These are phyloP conservation scores for Irineochytrium annulatum DNA, from an alignment of 192 early-diverging fungal species.

Conservation along the genomic window DNA sequence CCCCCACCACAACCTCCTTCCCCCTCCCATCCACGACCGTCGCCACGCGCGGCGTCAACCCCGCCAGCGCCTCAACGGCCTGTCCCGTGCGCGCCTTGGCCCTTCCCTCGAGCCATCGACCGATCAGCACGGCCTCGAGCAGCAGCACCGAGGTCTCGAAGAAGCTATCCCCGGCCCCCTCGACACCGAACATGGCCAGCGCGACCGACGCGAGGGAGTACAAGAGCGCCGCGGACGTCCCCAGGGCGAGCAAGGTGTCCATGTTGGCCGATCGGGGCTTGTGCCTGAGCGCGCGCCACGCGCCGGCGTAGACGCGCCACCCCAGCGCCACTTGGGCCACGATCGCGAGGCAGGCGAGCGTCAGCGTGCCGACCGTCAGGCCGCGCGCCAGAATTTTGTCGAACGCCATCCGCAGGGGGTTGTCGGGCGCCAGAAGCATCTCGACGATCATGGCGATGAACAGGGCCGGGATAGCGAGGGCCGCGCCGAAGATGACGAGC, in stretches of 20 bases:
- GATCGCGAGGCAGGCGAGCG: conserved; percentile 57
- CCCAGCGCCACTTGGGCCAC: conserved; percentile 73
- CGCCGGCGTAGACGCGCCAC: conserved; percentile 60
- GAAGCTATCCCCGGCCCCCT: conserved; percentile 32
- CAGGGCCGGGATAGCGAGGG: conserved; percentile 66
- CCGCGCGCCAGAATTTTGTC: conserved; percentile 50
- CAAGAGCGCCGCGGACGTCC: conserved; percentile 68
- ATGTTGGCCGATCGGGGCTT: conserved; percentile 68
- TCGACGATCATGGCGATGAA: conserved; percentile 69
- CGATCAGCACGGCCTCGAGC: conserved; percentile 75
- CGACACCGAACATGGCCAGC: conserved; percentile 10
- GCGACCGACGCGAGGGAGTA: conserved; percentile 54
- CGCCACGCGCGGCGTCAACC: conserved; percentile 69
- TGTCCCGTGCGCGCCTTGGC: conserved; percentile 73
- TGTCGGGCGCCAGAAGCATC: conserved; percentile 56
- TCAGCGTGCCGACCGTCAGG: conserved; percentile 48
- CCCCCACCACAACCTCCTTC: too few relatives aligned
- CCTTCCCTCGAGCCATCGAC: conserved; percentile 72
- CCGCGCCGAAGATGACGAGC: conserved; percentile 45
- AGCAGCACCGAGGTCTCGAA: conserved; percentile 77
- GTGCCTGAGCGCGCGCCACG: conserved; percentile 55
- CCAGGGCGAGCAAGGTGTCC: conserved; percentile 76
- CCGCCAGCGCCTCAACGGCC: conserved; percentile 68
- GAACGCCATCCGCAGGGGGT: conserved; percentile 38
- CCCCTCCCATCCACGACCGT: conserved; percentile 43